Conservation (phyloP, 2,329 filamentous ascomycete species). For the Nothophaeocryptopus gaeumannii region DNA sequence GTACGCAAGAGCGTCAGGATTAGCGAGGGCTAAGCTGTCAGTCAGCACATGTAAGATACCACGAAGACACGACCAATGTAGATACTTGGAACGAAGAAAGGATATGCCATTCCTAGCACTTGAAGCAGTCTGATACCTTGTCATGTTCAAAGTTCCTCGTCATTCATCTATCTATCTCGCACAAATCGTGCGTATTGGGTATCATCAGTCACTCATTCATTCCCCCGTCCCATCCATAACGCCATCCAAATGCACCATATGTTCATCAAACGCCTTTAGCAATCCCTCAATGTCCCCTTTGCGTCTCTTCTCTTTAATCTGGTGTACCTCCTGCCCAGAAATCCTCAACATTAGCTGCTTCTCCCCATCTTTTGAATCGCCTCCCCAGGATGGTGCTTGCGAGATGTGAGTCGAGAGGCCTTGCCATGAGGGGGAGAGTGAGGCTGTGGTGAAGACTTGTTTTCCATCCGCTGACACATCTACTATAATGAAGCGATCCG, state of each 20-base stretch:
- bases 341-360: slow-evolving; percentile 60
- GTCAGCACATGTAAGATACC: no score
- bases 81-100: no score
- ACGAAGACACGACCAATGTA: no score
- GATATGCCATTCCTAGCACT: no score
- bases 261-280: slow-evolving; percentile 37
- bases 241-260: slow-evolving; percentile 36
- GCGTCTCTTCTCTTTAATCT: slow-evolving; percentile 24
- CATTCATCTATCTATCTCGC: no score
- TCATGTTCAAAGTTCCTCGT: no score
- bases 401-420: slow-evolving; percentile 54
- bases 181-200: no score
- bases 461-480: slow-evolving; percentile 49
- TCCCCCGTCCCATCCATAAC: slow-evolving; percentile 25
- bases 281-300: slow-evolving; percentile 38
- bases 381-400: slow-evolving; percentile 63
- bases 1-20: slow-evolving; percentile 34
- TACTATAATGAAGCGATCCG: slow-evolving; percentile 57
- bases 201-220: no score
- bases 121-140: no score
- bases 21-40: slow-evolving; percentile 25
- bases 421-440: slow-evolving; percentile 72
- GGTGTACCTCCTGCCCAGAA: slow-evolving; percentile 46
- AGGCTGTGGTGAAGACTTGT: slow-evolving; percentile 65
- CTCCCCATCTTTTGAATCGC: slow-evolving; percentile 37